Base-by-base conservation (phyloP, 2,329 filamentous ascomycete genomes). In the Neodidymelliopsis sp. region DNA sequence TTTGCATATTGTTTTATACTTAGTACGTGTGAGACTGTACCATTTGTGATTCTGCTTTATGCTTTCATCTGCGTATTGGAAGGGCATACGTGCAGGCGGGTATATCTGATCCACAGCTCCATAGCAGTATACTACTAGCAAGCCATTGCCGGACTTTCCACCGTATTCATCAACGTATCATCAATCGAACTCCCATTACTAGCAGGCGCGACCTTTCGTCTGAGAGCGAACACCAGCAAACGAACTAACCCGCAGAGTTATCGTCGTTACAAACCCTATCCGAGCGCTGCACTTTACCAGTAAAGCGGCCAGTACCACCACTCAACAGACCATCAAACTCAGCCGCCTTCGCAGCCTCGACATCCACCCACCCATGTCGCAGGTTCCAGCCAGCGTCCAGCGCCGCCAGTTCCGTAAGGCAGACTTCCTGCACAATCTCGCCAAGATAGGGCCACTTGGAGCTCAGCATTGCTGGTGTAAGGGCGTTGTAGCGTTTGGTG, bases 261-360 rank as follows among this genome's bases (percentile, higher is more conserved):
- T 31, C 10, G 28, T 37, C 50, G 8, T 52, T 40, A 5, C 19
- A 19, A 31, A 67, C 42, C 25, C 52, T 59, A 38, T 69, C 65
- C 6, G 52, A 54, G 13, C 49, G 45, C 13, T 52, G 50, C 46
- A 71, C 55, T 13, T 44, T 45, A 18, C 71, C 72, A 1, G 67
- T 69, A 40, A 79, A 74, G 20, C 76, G 60, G 2, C 75, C 75
- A 5, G 70, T 74, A 3, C 76, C 76, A 24, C 76, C 75, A 7
- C 65, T 57, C 20, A 70, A 41, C 11, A 60, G 56, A 0, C 74
- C 75, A 59, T 79, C 76, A 49, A 73, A 77, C 53, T 74, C 69
- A 1, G 67, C 66, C 18, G 73, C 75, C 29, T 63, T 60, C 2
- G 69, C 71, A 39, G 66, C 65, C 15, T 65, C 67, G 3, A 15